Evolutionary conservation across 2,329 filamentous ascomycete species (phyloP), one percentile per base, ranked within the genome.

Genomic region (Verticillium nubilum): DNA sequence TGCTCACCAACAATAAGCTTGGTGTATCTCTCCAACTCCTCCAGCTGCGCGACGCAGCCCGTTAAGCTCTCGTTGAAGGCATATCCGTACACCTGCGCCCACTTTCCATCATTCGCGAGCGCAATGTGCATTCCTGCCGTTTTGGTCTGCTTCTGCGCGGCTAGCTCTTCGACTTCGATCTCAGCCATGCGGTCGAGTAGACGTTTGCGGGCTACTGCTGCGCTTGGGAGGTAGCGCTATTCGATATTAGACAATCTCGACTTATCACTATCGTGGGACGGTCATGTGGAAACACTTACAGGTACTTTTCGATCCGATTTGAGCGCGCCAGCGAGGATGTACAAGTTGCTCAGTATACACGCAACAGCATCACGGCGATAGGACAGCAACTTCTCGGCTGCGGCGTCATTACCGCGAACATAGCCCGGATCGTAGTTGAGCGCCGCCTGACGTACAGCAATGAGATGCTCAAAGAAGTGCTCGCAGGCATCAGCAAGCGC

Each of bases 1-100:
- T 80, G 77, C 67, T 86, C 82, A 15, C 84, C 83, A 33, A 82
- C 78, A 63, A 86, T 83, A 54, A 80, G 76, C 68, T 85, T 86
- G 2, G 81, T 84, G 60, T 79, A 85, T 61, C 74, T 79, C 65
- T 85, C 79, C 54, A 86, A 68, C 60, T 80, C 76, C 64, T 83
- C 78, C 2, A 86, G 67, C 63, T 86, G 79, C 56, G 78, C 76
- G 5, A 83, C 78, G 68, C 84, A 83, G 3, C 79, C 78, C 6
- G 80, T 83, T 54, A 83, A 69, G 61, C 78, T 81, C 64, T 83
- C 78, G 59, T 78, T 80, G 65, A 82, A 82, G 1, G 77, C 79
- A 68, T 80, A 83, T 59, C 78, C 80, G 66, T 86, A 85, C 59
- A 86, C 82, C 65, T 85, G 80, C 33, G 77, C 77, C 81, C 82